Base-by-base conservation (phyloP, 441 rosid species). In the Erodium texanum region DNA sequence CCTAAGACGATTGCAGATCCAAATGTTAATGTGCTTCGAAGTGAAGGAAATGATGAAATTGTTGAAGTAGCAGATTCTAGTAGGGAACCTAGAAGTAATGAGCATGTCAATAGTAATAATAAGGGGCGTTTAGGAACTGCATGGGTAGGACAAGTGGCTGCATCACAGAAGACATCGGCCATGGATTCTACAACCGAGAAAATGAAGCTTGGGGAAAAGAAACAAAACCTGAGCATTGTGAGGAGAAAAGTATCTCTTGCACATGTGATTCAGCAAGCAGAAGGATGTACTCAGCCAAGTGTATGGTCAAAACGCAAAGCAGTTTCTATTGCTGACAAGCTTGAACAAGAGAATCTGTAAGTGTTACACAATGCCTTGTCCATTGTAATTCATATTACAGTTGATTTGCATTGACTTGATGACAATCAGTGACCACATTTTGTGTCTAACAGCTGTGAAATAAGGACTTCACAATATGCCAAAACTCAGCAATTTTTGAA, bases 281-380 rank as follows among this genome's bases (percentile, higher is more conserved):
- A 92, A 74, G 97, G 93, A 61, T 83, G 92, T 74, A 66, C 79
- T 11, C 87, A 88, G 48, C 95, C 73, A 66, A 84, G 74, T 50
- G 80, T 84, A 41, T 87, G 97, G 97, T 85, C 99, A 69, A 90
- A 78, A 76, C 88, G 85, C 48, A 95, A 87, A 80, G 97, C 97
- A 3, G 86, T 95, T 75, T 95, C 98, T 38, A 90, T 95, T 6
- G 99, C 98, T 1, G 99, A 92, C 84, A 95, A 86, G 83, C 98
- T 95, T 48, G 99, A 95, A 80, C 96, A 92, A 81, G 99, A 95
- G 74, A 95, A 95, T 71, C 84, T 95, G 99, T 95, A 81, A 45
- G 96, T 82, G 70, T 70, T 38, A 8, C 14, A 38, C 10, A 8
- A 38, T 38, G 45, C 38, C 8, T 34, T 34, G 38, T 34, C 38